Evolutionary conservation across 164 flowering plant species (phyloP), one percentile per base, ranked within the genome.

Genomic region (Taxillus chinensis): DNA sequence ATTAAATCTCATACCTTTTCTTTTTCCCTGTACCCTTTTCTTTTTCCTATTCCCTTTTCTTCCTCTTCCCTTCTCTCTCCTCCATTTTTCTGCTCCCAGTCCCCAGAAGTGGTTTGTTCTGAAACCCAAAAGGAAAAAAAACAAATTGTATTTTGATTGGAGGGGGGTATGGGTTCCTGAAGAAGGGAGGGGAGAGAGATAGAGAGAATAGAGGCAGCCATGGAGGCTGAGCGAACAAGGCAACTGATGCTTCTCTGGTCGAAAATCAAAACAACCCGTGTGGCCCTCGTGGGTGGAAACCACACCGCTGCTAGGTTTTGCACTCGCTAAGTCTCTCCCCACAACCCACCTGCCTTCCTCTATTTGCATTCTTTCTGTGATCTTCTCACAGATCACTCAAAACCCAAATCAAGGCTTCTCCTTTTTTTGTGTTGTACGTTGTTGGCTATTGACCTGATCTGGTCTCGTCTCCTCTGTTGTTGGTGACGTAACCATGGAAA

Each of bases 211-310:
- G 8, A n/a, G 4, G 66, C 4, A 15, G 8, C 59, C 27, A 92
- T 89, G 96, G 95, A 89, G 80, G 70, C 67, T 13, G 73, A 76
- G 64, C 71, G 96, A 46, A 63, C 78, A 50, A 81, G 68, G 62
- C 74, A 84, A 53, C 70, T 92, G 78, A 59, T 87, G 74, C 79
- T 79, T 42, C 76, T 89, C 7, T 77, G 82, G 76, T 81, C 74
- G 7, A 71, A 74, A 67, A 59, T 68, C 4, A 75, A 68, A 74
- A 77, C 65, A 45, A 64, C 66, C 45, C 85, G 86, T 68, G 82
- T 86, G 41, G 82, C 90, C 69, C 96, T 92, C 74, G 83, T 86
- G 89, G 96, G 98, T 86, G 98, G 98, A 59, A 92, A 92, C 64
- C 96, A 92, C 85, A 89, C 96, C 75, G 86, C 96, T 39, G 75